Evolutionary conservation across 176 grass and related monocot genomes (phyloP).

Genomic region (Hordeum marinum): DNA sequence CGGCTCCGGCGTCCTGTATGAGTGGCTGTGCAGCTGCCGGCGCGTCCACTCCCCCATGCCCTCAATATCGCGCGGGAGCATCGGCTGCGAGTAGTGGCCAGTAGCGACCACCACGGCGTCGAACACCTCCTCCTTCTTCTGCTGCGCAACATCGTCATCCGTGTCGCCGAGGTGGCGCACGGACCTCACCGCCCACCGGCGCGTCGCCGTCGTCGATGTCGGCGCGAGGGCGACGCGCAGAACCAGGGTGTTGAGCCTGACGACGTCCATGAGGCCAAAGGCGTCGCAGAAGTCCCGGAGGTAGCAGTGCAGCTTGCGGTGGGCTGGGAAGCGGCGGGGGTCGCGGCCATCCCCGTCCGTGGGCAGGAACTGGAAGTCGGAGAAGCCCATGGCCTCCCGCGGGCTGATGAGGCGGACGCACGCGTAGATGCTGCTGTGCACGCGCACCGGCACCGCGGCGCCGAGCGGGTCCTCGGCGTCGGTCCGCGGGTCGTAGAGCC

Average conservation of each 20-base stretch:
- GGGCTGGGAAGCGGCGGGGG: neutral
- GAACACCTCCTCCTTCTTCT: neutral
- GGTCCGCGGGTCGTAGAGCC: neutral
- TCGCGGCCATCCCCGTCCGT: neutral
- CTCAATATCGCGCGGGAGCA: neutral
- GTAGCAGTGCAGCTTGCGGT: neutral
- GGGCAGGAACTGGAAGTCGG: neutral
- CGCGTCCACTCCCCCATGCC: neutral
- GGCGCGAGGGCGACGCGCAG: neutral
- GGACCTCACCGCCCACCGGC: neutral
- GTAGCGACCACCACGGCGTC: neutral
- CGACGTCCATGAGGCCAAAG: neutral
- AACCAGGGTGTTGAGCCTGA: neutral
- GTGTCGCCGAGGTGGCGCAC: neutral
- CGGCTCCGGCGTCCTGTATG: neutral
- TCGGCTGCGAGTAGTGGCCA: neutral
- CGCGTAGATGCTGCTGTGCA: neutral
- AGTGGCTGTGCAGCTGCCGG: neutral
- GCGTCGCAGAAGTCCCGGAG: neutral
- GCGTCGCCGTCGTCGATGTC: neutral
- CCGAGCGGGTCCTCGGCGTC: neutral
- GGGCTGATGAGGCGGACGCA: neutral
- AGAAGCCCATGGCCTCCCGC: neutral
- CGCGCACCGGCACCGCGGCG: neutral
- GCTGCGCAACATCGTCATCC: neutral